Base-by-base conservation (phyloP, 768 basidiomycete species). In the Termitomyces sp. region DNA sequence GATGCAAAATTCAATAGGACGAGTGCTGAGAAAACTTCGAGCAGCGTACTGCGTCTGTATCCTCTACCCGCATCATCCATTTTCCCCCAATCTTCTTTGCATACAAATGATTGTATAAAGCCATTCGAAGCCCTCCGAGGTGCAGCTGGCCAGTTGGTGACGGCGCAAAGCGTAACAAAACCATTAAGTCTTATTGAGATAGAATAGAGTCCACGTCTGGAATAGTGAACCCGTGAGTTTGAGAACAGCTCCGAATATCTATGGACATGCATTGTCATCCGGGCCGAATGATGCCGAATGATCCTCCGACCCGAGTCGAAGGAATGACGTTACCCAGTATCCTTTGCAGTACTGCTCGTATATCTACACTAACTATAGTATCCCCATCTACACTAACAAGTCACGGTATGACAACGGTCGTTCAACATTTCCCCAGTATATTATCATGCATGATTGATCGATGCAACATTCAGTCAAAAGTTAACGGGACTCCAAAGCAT, bases 121-220 rank as follows among this genome's bases (percentile, higher is more conserved):
- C 97, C 54, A 95, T 98, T 17, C 97, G 76, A 14, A 99, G 82
- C 0, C 97, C 97, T 0, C 97, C 97, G 1, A 99, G 84, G 70
- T 99, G 97, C 5, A 98, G 75, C 33, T 87, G 81, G 1, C 97
- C 97, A 0, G 97, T 99, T 1, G 97, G 97, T 1, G 97, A 98
- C 1, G 97, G 97, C 2, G 96, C 97, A 70, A 99, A 98, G 15
- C 97, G 86, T 15, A 98, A 71, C 17, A 94, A 75, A 11, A 78
- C 79, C 77, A 85, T 85, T 17, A 9, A 30, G 1, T 40, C 26
- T 50, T 17, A 26, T 3, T 40, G 23, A 38, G 28, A n/a, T 17
- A 35, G 17, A 7, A n/a, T n/a, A 40, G 7, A 23, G 21, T 8
- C 31, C 21, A 37, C 15, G 49, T 38, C 15, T 35, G 14, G 7